Conservation (phyloP, 139 green algal genomes). For the Coelastrella sp. region DNA sequence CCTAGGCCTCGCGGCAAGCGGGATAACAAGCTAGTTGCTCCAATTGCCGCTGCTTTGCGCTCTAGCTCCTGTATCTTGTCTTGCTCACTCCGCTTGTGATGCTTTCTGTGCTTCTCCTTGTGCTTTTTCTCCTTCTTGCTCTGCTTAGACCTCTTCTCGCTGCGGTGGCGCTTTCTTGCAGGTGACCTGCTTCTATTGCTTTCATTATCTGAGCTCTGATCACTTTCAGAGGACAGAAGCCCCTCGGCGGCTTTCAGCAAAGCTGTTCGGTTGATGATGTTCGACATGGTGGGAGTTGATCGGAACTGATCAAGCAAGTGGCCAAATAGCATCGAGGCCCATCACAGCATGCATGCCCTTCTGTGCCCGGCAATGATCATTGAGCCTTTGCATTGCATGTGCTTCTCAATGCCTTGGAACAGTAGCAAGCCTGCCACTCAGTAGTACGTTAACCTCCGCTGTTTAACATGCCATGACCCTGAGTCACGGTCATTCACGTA, state of each 20-base stretch:
- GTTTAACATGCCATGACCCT: no score
- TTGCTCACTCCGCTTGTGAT: slow-evolving; percentile 37
- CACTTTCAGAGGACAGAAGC: slow-evolving; percentile 10
- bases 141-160: slow-evolving; percentile 21
- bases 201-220: neutral
- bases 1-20: neutral
- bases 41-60: neutral
- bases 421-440: no score
- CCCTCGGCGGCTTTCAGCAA: slow-evolving; percentile 35
- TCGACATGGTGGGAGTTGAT: neutral
- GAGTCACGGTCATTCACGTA: no score
- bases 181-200: neutral
- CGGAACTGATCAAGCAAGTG: neutral
- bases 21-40: neutral
- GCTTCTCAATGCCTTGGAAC: no score
- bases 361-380: no score
- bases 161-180: neutral
- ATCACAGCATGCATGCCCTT: no score
- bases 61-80: slow-evolving; percentile 44
- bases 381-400: no score
- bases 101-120: slow-evolving; percentile 17
- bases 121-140: slow-evolving; percentile 25
- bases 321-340: no score
- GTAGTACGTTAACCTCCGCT: no score
- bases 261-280: slow-evolving; percentile 27